Conservation (phyloP, 140 eudicot genomes). For the Anethum foeniculum region DNA sequence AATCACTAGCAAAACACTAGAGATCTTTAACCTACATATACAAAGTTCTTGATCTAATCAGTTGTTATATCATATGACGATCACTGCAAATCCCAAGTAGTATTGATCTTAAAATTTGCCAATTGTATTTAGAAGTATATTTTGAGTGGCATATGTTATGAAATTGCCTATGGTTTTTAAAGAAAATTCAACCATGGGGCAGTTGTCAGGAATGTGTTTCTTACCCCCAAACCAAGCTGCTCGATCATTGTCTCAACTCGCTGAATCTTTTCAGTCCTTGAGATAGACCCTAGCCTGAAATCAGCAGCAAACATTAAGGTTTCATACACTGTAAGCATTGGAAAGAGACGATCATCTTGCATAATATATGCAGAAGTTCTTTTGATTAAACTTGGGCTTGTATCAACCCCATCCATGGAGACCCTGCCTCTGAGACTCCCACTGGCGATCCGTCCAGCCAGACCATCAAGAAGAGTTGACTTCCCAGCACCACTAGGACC, state of each 20-base stretch:
- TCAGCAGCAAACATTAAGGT: conserved; percentile 78
- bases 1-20: background rate
- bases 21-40: background rate
- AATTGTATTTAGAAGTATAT: background rate
- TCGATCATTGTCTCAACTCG: conserved; percentile 62
- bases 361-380: conserved; percentile 75
- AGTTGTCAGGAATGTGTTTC: conserved; percentile 1
- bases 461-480: conserved; percentile 61
- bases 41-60: background rate
- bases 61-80: background rate
- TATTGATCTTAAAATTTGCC: background rate
- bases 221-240: conserved; percentile 75
- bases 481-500: conserved; percentile 93
- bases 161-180: background rate
- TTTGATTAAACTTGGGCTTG: conserved; percentile 62
- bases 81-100: background rate
- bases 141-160: background rate
- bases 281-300: conserved; percentile 52
- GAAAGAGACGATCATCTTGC: conserved; percentile 75
- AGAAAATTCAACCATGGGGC: background rate
- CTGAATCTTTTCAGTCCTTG: conserved; percentile 44
- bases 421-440: conserved; percentile 64
- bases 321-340: conserved; percentile 74
- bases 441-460: conserved; percentile 75
- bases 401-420: conserved; percentile 50